These are phyloP conservation scores for Ascochyta fabae DNA, from an alignment of 2,329 filamentous ascomycete species.

Conservation along the genomic window DNA sequence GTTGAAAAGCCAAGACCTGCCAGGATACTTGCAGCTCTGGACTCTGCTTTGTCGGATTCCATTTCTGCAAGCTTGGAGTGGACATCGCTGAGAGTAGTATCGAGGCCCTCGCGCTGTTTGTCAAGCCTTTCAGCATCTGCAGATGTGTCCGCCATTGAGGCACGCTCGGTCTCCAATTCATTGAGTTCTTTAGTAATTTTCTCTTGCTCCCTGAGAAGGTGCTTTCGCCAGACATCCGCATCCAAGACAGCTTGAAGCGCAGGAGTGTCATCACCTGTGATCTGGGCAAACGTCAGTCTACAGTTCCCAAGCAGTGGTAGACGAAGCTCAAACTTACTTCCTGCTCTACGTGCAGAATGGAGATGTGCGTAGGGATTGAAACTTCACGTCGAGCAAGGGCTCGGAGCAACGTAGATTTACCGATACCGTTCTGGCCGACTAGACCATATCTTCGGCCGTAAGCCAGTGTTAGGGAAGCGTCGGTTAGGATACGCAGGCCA, in stretches of 20 bases:
- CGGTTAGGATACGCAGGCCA: conserved; percentile 84
- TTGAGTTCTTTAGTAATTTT: conserved; percentile 80
- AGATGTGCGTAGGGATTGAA: conserved; percentile 94
- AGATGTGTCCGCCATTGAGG: conserved; percentile 87
- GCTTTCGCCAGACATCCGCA: conserved; percentile 98
- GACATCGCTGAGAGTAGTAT: conserved; percentile 88
- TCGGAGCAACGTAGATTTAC: conserved; percentile 81
- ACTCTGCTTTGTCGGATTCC: conserved; percentile 98
- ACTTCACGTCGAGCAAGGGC: conserved; percentile 93
- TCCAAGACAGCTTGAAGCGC: conserved; percentile 94
- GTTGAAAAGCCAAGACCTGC: conserved; percentile 96
- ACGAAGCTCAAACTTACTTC: conserved; percentile 65
- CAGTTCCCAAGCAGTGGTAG: background rate
- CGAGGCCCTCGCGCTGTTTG: conserved; percentile 84
- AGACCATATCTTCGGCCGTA: conserved; percentile 95
- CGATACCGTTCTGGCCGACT: conserved; percentile 99
- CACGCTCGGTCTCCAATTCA: conserved; percentile 77
- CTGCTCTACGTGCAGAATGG: conserved; percentile 98
- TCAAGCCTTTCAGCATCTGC: conserved; percentile 86
- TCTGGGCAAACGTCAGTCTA: conserved; percentile 57
- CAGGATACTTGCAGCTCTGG: conserved; percentile 91
- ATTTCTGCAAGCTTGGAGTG: conserved; percentile 94
- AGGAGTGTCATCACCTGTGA: conserved; percentile 92
- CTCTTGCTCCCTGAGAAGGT: conserved; percentile 86
- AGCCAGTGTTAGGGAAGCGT: conserved; percentile 87